Conservation (phyloP, 208 protist genomes). For the Trypanosoma brucei region DNA sequence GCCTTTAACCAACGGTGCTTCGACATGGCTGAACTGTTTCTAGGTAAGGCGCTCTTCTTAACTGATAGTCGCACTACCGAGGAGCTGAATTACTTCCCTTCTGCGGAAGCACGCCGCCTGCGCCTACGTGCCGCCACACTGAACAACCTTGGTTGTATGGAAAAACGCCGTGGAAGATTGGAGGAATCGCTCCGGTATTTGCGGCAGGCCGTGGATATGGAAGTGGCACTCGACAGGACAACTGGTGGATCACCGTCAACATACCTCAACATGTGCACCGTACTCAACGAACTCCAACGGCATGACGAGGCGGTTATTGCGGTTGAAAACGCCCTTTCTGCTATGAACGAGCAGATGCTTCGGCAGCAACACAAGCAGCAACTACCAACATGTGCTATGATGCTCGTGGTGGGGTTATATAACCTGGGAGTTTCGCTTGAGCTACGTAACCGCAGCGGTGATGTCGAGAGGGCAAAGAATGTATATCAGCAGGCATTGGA, state of each 20-base stretch:
- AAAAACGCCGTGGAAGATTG: slow-evolving; percentile 59
- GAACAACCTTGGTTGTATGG: slow-evolving; percentile 90
- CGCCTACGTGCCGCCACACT: slow-evolving; percentile 74
- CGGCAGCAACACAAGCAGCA: slow-evolving; percentile 35
- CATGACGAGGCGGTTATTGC: slow-evolving; percentile 74
- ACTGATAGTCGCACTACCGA: slow-evolving; percentile 31
- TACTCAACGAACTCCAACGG: slow-evolving; percentile 65
- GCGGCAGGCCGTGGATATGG: slow-evolving; percentile 53
- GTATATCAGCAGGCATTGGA: slow-evolving; percentile 56
- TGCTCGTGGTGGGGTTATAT: slow-evolving; percentile 80
- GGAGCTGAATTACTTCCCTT: slow-evolving; percentile 29
- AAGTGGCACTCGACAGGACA: slow-evolving; percentile 33
- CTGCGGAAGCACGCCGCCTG: slow-evolving; percentile 40
- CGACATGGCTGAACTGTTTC: slow-evolving; percentile 56
- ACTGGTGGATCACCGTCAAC: slow-evolving; percentile 49
- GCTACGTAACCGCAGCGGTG: slow-evolving; percentile 30
- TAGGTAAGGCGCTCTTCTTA: slow-evolving; percentile 78
- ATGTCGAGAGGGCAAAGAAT: slow-evolving; percentile 33
- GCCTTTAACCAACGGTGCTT: slow-evolving; percentile 57
- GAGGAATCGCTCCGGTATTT: slow-evolving; percentile 58
- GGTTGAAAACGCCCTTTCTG: slow-evolving; percentile 56
- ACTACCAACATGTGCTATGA: slow-evolving; percentile 35
- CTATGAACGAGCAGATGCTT: slow-evolving; percentile 52
- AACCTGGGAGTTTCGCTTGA: slow-evolving; percentile 85
- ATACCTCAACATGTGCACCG: slow-evolving; percentile 83